Percentiles rank a stretch among this genome's conserved stretches.
phyloP scores from a whole-genome alignment of 2,329 filamentous ascomycete species.

The Hymenoscyphus salicellus region DNA sequence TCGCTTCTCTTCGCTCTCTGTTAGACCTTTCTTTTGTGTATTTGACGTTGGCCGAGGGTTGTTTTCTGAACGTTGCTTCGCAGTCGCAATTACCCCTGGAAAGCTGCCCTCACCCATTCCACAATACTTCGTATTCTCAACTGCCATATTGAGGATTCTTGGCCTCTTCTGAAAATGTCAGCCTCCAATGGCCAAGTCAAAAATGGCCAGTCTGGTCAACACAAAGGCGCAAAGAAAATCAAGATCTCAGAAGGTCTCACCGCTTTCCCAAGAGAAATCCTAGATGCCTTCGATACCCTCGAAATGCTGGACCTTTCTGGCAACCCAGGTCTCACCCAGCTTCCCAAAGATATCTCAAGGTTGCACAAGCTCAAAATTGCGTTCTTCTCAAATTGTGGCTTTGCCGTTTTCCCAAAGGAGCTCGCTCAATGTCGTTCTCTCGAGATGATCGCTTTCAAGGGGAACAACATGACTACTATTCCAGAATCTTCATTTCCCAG shows the following conservation, averaged over 20 bases:
- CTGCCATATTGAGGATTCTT: background rate
- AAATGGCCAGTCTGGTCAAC: constrained; percentile 22
- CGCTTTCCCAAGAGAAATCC: constrained; percentile 41
- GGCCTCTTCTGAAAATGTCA: constrained; percentile 12
- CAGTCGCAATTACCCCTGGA: background rate
- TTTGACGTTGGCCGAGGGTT: background rate
- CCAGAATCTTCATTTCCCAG: constrained; percentile 44
- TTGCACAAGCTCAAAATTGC: constrained; percentile 46
- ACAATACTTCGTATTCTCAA: background rate
- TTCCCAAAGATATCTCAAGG: constrained; percentile 41
- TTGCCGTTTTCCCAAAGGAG: constrained; percentile 42
- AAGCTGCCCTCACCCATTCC: background rate
- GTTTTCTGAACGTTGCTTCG: background rate
- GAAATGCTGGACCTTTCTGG: constrained; percentile 49
- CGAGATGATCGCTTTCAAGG: constrained; percentile 50
- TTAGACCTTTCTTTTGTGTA: background rate
- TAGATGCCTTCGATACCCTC: constrained; percentile 42
- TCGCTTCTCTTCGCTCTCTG: background rate
- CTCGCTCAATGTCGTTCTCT: constrained; percentile 44
- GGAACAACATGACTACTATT: constrained; percentile 44
- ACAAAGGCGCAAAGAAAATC: constrained; percentile 29
- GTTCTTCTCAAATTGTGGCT: constrained; percentile 48
- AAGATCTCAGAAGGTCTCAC: constrained; percentile 30
- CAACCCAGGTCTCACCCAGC: constrained; percentile 40
- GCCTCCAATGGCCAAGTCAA: constrained; percentile 11